A percentile compares a stretch with the other conserved stretches of the same genome.
Evolutionary conservation across 768 basidiomycete species (phyloP).

Genomic region (Podaxis sp.): DNA sequence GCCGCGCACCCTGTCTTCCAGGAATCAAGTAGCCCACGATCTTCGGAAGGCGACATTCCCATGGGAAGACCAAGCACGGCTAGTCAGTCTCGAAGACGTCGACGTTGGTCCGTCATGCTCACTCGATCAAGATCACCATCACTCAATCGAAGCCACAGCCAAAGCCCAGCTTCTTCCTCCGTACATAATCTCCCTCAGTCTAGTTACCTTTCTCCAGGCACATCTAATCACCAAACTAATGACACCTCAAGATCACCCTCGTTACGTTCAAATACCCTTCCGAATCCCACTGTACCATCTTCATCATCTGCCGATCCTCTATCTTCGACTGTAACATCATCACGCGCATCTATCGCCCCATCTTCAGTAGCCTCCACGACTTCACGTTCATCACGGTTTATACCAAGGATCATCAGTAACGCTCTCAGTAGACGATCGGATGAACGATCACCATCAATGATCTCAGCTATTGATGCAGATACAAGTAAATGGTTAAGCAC

Average conservation of each 20-base stretch:
- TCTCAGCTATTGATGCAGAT: constrained; percentile 44
- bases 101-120: constrained; percentile 20
- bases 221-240: constrained; percentile 24
- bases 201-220: constrained; percentile 26
- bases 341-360: constrained; percentile 22
- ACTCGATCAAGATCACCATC: constrained; percentile 9
- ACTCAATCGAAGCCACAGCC: constrained; percentile 21
- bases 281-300: constrained; percentile 16
- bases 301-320: constrained; percentile 20
- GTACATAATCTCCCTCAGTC: constrained; percentile 18
- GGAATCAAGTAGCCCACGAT: constrained; percentile 20
- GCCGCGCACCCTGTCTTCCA: constrained; percentile 33
- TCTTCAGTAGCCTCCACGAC: constrained; percentile 28
- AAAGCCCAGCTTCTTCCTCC: constrained; percentile 24
- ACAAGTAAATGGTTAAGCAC: constrained; percentile 24
- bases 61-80: background rate
- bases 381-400: constrained; percentile 58
- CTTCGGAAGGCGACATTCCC: constrained; percentile 43
- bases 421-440: constrained; percentile 66
- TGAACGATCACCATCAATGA: constrained; percentile 42
- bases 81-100: constrained; percentile 15
- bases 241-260: constrained; percentile 40
- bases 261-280: constrained; percentile 35
- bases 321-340: constrained; percentile 24
- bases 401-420: constrained; percentile 69